Evolutionary conservation across 2,329 filamentous ascomycete genomes (phyloP).

Genomic region (Penicillium sp.): DNA sequence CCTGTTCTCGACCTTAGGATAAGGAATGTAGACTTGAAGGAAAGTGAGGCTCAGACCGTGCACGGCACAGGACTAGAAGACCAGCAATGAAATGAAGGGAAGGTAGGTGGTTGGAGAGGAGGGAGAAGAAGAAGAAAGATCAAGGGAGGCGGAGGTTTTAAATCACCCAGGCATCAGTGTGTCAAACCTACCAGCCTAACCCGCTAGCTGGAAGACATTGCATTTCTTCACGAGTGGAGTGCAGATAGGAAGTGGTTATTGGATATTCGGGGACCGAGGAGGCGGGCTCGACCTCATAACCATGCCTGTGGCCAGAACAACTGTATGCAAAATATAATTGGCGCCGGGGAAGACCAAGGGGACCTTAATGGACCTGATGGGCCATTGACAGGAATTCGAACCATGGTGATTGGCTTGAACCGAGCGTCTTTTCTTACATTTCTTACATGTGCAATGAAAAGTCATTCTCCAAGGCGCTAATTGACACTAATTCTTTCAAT

Average conservation of each 20-base stretch:
- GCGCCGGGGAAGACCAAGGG: constrained; percentile 4
- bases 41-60: constrained; percentile 29
- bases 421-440: constrained; percentile 1
- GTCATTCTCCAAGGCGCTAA: background rate
- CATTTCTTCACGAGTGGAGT: constrained; percentile 6
- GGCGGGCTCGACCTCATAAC: background rate
- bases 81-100: constrained; percentile 13
- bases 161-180: constrained; percentile 3
- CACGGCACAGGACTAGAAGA: constrained; percentile 30
- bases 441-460: background rate
- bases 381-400: constrained; percentile 7
- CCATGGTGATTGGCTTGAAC: constrained; percentile 8
- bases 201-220: constrained; percentile 3
- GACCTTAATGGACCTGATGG: background rate
- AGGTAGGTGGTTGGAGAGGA: constrained; percentile 4
- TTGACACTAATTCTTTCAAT: background rate
- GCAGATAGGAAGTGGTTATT: background rate
- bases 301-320: background rate
- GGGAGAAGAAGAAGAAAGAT: constrained; percentile 2
- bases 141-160: constrained; percentile 6
- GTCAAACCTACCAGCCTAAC: constrained; percentile 7
- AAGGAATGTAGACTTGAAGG: constrained; percentile 19
- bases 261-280: background rate
- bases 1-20: constrained; percentile 19
- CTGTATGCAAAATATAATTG: background rate